These are phyloP conservation scores for Cercospora sp. DNA, from an alignment of 2,329 filamentous ascomycete species.

Conservation along the genomic window DNA sequence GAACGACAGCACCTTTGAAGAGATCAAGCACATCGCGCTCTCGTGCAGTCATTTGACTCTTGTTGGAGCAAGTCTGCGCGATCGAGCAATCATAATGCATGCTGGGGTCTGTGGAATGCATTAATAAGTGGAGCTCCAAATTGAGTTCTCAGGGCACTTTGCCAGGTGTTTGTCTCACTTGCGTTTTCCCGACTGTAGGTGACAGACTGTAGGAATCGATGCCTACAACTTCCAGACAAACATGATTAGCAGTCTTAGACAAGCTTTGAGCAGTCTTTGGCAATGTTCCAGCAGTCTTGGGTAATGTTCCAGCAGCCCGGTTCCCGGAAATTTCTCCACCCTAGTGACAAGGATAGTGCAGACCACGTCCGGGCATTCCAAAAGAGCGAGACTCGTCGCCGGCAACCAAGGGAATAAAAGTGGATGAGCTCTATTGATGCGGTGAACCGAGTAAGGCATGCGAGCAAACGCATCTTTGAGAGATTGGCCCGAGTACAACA, in stretches of 20 bases:
- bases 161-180: too few species aligned
- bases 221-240: not conserved
- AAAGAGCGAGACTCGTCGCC: not conserved
- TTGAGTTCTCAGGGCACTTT: too few species aligned
- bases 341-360: not conserved
- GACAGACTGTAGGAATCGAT: not conserved
- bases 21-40: too few species aligned
- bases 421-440: not conserved
- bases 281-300: not conserved
- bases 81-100: too few species aligned
- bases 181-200: too few species aligned
- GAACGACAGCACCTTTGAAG: too few species aligned
- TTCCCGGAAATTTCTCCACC: not conserved
- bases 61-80: too few species aligned
- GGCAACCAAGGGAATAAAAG: not conserved
- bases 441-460: not conserved
- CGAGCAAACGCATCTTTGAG: not conserved
- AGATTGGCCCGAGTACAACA: not conserved
- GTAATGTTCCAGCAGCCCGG: not conserved
- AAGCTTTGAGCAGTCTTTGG: not conserved
- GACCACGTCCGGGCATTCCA: not conserved
- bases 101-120: too few species aligned
- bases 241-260: too few species aligned
- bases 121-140: too few species aligned
- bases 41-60: too few species aligned